A percentile compares a stretch with the other conserved stretches of the same genome.
These are phyloP conservation scores for Lentinus tigrinus DNA, from an alignment of 768 basidiomycete genomes.

Conservation along the genomic window DNA sequence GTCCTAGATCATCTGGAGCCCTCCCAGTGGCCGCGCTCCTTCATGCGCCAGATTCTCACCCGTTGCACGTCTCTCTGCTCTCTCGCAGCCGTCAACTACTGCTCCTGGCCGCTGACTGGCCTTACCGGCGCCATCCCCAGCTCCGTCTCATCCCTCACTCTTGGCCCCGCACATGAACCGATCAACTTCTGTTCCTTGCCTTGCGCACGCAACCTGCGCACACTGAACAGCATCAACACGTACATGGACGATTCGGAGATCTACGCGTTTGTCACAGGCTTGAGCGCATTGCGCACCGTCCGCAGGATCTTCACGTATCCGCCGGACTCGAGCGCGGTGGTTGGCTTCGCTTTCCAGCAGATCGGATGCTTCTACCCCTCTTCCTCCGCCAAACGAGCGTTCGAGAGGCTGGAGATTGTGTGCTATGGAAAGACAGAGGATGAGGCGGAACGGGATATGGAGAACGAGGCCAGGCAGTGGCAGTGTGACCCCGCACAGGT, in stretches of 20 bases:
- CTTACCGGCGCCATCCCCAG: conserved; percentile 33
- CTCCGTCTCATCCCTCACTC: conserved; percentile 29
- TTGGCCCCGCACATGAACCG: conserved; percentile 38
- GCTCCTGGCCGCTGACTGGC: conserved; percentile 31
- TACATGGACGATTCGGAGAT: conserved; percentile 38
- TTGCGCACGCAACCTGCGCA: conserved; percentile 19
- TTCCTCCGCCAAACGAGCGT: conserved; percentile 21
- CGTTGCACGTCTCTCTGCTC: conserved; percentile 27
- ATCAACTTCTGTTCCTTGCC: conserved; percentile 27
- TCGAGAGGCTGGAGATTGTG: conserved; percentile 31
- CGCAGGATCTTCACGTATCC: conserved; percentile 25
- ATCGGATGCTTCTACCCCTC: conserved; percentile 28
- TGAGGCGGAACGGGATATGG: neutral
- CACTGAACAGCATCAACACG: conserved; percentile 34
- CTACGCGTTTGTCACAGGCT: conserved; percentile 28
- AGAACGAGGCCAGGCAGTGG: neutral
- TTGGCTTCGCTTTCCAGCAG: conserved; percentile 29
- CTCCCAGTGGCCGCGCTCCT: conserved; percentile 33
- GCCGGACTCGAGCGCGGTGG: conserved; percentile 3
- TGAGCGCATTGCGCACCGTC: conserved; percentile 30
- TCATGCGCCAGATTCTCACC: conserved; percentile 33
- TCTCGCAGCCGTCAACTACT: conserved; percentile 32
- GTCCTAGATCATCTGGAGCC: conserved; percentile 35
- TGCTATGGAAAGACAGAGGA: conserved; percentile 8
- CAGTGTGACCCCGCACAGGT: conserved; percentile 6